A percentile compares a stretch with the other conserved stretches of the same genome.
Evolutionary conservation across 345 rosid species (phyloP).

Genomic region (Ceriops decandra): DNA sequence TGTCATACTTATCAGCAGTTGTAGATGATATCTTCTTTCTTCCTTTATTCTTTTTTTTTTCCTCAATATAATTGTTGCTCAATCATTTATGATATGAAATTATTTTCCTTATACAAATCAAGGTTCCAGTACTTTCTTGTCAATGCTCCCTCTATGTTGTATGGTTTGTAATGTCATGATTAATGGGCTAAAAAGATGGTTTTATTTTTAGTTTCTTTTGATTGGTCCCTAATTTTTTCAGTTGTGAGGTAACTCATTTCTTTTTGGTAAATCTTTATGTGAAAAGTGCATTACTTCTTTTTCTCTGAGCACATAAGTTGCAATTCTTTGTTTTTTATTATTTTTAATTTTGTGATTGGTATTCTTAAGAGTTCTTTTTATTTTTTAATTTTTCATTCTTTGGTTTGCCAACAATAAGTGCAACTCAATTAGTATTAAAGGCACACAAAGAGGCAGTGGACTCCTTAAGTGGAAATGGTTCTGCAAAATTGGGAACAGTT

Average conservation of each 20-base stretch:
- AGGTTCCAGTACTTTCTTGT: background rate
- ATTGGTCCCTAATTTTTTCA: background rate
- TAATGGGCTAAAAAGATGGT: too few relatives aligned
- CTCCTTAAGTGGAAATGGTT: slow-evolving; percentile 85
- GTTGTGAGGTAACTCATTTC: background rate
- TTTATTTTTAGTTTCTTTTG: background rate
- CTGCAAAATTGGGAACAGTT: slow-evolving; percentile 84
- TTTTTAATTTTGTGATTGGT: background rate
- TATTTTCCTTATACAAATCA: background rate
- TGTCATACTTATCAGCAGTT: background rate
- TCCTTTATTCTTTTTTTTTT: too few relatives aligned
- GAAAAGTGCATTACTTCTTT: background rate
- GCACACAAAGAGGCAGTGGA: slow-evolving; percentile 97
- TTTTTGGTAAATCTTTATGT: background rate
- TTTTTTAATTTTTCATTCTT: background rate
- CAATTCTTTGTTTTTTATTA: background rate
- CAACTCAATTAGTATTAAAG: slow-evolving; percentile 85
- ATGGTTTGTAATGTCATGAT: too few relatives aligned
- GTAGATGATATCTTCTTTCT: background rate
- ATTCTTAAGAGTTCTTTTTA: background rate
- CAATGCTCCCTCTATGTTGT: too few relatives aligned
- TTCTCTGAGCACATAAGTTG: background rate
- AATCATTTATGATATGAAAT: background rate
- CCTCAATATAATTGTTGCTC: background rate
- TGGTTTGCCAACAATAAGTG: slow-evolving; percentile 43